Base-by-base conservation (phyloP, 2,329 filamentous ascomycete genomes). In the Penicillium sp. region DNA sequence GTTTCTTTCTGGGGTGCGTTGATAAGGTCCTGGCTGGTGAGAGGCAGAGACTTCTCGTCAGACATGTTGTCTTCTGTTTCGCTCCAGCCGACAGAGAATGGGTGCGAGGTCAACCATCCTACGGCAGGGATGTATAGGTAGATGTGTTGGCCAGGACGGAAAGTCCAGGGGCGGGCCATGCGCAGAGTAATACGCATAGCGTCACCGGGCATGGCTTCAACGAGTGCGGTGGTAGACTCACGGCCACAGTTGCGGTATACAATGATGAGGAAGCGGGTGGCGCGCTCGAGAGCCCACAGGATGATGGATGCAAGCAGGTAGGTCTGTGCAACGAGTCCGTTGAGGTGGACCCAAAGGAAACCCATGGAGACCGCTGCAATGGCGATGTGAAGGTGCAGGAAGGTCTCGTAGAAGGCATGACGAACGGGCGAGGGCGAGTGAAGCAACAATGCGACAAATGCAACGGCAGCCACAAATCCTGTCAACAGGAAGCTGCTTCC, bases 381-480 rank as follows among this genome's bases (percentile, higher is more conserved):
- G 36, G 90, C 72, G 63, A 96, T 92, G 76, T 97, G 94, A 29
- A 88, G 75, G 70, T 90, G 91, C 65, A 97, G 83, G 77, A 97
- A 97, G 1, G 90, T 93, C 76, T 97, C 93, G 77, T 97, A 97
- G 71, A 96, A 96, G 46, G 92, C 91, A 72, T 96, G 92, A 58
- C 93, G 87, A 49, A 97, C 69, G 0, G 91, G 57, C 1, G 77
- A 93, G 50, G 89, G 78, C 9, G 91, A 88, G 27, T 88, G 79
- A 48, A 96, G 67, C 50, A 89, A 68, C 43, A 97, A 79, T 43
- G 89, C 70, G 39, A 84, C 64, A 69, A 96, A 83, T 36, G 83
- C 81, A 46, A 83, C 71, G n/a, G 67, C 64, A 52, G 70, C 68
- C 60, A 80, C 70, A 50, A 80, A 63, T n/a, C 79, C 79, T 49